phyloP scores from a whole-genome alignment of 2,329 filamentous ascomycete genomes.

The Didymella pinodella region DNA sequence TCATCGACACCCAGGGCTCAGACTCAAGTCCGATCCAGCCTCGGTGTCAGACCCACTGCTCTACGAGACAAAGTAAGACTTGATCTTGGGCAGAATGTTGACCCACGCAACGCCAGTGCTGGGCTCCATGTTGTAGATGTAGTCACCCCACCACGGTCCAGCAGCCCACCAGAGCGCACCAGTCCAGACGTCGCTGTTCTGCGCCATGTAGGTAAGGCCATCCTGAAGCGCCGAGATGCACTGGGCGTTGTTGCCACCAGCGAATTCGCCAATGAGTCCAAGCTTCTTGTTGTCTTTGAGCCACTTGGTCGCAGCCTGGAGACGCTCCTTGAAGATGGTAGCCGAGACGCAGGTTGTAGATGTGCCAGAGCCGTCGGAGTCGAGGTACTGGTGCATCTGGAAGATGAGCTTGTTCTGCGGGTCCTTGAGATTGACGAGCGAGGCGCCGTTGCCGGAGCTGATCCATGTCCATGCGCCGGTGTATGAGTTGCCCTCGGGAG shows the following conservation, averaged over 20 bases:
- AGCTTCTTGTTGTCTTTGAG: conserved; percentile 61
- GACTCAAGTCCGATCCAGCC: neutral
- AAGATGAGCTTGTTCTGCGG: conserved; percentile 63
- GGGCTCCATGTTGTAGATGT: conserved; percentile 62
- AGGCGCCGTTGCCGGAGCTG: conserved; percentile 55
- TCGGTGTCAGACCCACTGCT: too few species aligned
- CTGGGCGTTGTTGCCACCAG: conserved; percentile 59
- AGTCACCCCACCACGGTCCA: conserved; percentile 61
- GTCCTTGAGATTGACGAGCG: conserved; percentile 60
- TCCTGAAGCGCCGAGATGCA: conserved; percentile 61
- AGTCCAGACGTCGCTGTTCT: conserved; percentile 62
- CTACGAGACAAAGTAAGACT: conserved; percentile 42
- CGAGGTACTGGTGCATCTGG: conserved; percentile 70
- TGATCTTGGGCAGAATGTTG: conserved; percentile 45
- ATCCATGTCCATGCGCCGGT: conserved; percentile 60
- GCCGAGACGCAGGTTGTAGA: conserved; percentile 58
- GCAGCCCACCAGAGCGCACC: conserved; percentile 65
- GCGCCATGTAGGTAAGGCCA: conserved; percentile 58
- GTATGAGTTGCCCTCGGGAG: conserved; percentile 65
- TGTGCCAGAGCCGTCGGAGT: conserved; percentile 64
- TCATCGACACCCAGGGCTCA: neutral
- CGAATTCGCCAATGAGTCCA: conserved; percentile 64
- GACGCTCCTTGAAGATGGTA: conserved; percentile 63
- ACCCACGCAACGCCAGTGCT: conserved; percentile 54
- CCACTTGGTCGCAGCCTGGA: conserved; percentile 62